phyloP scores from a whole-genome alignment of 139 green algal genomes.

The Chlamydomonas urium region DNA sequence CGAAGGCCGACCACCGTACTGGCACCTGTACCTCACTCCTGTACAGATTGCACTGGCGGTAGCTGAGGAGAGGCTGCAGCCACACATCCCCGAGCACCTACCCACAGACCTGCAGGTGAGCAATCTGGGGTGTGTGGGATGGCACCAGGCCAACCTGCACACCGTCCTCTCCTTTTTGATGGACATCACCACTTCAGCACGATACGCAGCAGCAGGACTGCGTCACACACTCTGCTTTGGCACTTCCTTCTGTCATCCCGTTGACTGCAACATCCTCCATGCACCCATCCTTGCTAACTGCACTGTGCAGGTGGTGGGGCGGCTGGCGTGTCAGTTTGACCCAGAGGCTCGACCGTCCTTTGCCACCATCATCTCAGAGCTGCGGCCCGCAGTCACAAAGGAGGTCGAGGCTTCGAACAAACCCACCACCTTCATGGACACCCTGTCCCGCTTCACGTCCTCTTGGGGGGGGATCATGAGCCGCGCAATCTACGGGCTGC shows the following conservation, averaged over 20 bases:
- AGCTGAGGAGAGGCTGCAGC: slow-evolving; percentile 4
- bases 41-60: slow-evolving; percentile 10
- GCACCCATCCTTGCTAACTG: background rate
- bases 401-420: background rate
- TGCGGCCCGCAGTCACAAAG: background rate
- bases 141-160: background rate
- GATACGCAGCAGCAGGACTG: background rate
- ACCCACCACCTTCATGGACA: background rate
- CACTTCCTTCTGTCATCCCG: background rate
- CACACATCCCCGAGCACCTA: slow-evolving; percentile 1
- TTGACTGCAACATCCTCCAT: background rate
- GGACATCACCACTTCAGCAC: background rate
- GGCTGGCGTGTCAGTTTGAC: slow-evolving; percentile 12
- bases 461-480: background rate
- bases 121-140: background rate
- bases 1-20: slow-evolving; percentile 54
- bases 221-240: background rate
- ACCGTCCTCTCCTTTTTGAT: background rate
- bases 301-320: slow-evolving; percentile 5
- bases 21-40: slow-evolving; percentile 51
- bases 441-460: background rate
- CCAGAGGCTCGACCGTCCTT: background rate
- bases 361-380: slow-evolving; percentile 4
- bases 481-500: background rate
- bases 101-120: slow-evolving; percentile 10